phyloP scores from a whole-genome alignment of 2,329 filamentous ascomycete genomes.

The Trichoderma sp. region DNA sequence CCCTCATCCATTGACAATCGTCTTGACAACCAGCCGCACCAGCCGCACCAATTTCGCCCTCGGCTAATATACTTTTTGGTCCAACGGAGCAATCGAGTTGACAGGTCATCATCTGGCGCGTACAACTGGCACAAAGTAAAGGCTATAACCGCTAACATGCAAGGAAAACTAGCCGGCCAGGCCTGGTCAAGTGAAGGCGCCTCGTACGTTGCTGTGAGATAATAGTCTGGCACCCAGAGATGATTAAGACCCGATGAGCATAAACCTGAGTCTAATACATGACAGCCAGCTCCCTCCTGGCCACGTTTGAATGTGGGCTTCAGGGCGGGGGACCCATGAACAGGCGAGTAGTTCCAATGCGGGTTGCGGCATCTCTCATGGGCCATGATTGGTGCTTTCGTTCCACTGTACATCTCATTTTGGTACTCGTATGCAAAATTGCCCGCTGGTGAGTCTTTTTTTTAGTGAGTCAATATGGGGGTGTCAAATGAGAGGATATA shows the following conservation, averaged over 20 bases:
- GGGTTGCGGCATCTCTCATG: neutral
- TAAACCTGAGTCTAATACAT: neutral
- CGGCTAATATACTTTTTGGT: constrained; percentile 13
- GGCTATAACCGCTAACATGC: neutral
- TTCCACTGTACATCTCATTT: neutral
- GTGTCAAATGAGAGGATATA: neutral
- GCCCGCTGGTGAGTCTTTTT: neutral
- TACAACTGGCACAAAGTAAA: neutral
- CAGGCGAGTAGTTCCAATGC: neutral
- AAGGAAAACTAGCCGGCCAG: neutral
- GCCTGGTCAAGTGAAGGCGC: constrained; percentile 5
- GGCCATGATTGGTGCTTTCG: neutral
- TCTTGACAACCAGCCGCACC: constrained; percentile 17
- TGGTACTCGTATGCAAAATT: neutral
- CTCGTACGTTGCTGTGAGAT: neutral
- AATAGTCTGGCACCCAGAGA: neutral
- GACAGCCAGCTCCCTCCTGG: neutral
- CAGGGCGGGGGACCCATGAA: neutral
- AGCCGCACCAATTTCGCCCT: constrained; percentile 4
- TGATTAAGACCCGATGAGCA: neutral
- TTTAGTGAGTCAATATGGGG: neutral
- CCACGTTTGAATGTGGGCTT: neutral
- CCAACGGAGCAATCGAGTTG: neutral
- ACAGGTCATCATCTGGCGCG: constrained; percentile 10
- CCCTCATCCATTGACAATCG: neutral